Evolutionary conservation across 2,329 filamentous ascomycete species (phyloP).

Genomic region (Claviceps arundinis): DNA sequence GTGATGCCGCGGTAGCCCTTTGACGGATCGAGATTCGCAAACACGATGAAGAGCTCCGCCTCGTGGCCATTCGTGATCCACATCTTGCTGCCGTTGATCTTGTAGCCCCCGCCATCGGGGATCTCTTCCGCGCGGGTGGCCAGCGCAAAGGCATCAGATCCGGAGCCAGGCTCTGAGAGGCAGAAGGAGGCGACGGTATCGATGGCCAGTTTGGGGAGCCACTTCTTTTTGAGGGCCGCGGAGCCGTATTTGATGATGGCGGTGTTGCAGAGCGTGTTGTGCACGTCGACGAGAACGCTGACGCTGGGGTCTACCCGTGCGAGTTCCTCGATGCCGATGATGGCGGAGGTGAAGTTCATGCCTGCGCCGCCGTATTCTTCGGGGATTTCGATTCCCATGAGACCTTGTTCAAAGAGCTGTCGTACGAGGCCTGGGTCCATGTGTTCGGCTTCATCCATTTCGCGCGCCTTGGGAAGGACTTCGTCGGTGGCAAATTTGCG

Average conservation of each 20-base stretch:
- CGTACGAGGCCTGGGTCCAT: constrained; percentile 87
- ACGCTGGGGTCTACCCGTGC: constrained; percentile 90
- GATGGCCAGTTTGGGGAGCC: constrained; percentile 80
- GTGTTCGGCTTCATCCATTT: constrained; percentile 92
- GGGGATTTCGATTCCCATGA: constrained; percentile 96
- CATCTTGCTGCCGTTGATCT: constrained; percentile 90
- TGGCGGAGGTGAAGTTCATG: constrained; percentile 97
- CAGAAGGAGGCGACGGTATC: constrained; percentile 87
- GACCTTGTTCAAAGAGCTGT: constrained; percentile 89
- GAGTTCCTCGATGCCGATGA: constrained; percentile 93
- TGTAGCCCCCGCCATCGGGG: constrained; percentile 53
- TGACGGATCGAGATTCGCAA: constrained; percentile 84
- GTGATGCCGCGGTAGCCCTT: constrained; percentile 96
- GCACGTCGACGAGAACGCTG: constrained; percentile 88
- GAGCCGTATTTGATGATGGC: constrained; percentile 77
- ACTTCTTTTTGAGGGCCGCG: constrained; percentile 65
- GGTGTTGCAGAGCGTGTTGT: constrained; percentile 96
- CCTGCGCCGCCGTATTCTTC: constrained; percentile 71
- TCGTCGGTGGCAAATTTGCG: constrained; percentile 82
- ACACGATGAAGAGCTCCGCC: constrained; percentile 91
- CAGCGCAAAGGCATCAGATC: constrained; percentile 90
- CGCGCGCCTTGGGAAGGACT: constrained; percentile 79
- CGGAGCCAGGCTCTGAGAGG: constrained; percentile 81
- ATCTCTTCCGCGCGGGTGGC: constrained; percentile 83
- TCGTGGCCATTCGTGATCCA: constrained; percentile 99